Evolutionary conservation across 495 filamentous ascomycete genomes (phyloP), one percentile per base, ranked within the genome.

Genomic region (Bombardia bombarda): DNA sequence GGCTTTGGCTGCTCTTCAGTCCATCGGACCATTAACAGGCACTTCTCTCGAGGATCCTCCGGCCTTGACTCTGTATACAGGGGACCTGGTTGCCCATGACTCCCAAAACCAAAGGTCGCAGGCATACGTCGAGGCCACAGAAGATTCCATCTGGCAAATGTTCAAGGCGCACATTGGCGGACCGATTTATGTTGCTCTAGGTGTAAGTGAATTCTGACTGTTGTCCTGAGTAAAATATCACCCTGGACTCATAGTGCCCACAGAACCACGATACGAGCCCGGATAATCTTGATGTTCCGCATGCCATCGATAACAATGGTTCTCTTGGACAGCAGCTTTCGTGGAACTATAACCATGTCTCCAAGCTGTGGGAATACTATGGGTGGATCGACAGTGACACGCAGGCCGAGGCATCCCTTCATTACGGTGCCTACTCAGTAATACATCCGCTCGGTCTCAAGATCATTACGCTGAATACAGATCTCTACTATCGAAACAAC

Each of bases 261-360:
- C 9, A 74, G 17, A 80, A 79, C 49, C 77, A 80, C 49, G 77
- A 79, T 44, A 67, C 67, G 3, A 70, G 62, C 32, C 75, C 77
- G 1, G 61, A 66, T 28, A 70, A 69, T 20, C 65, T 73, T 16
- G 70, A 74, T 42, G 60, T 68, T 7, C 65, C 74, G 5, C 67
- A 78, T 45, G 63, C 43, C 21, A 58, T 79, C n/a, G 74, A 70
- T 13, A 26, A 42, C 10, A 50, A 47, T 28, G 73, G 70, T 1
- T 58, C 63, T 5, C 60, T 80, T 1, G 70, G 75, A 0, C 50
- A 72, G 40, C 78, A 81, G 43, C 68, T 71, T 40, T 73, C 67
- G 39, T 78, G 74, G 74, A 73, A 75, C 40, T 75, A 75, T 44
- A 52, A 73, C 7, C 70, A 75, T 42, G 48, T 78, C n/a, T 63